Conservation (phyloP, 2,329 filamentous ascomycete species). For the Parafenestella ontariensis region DNA sequence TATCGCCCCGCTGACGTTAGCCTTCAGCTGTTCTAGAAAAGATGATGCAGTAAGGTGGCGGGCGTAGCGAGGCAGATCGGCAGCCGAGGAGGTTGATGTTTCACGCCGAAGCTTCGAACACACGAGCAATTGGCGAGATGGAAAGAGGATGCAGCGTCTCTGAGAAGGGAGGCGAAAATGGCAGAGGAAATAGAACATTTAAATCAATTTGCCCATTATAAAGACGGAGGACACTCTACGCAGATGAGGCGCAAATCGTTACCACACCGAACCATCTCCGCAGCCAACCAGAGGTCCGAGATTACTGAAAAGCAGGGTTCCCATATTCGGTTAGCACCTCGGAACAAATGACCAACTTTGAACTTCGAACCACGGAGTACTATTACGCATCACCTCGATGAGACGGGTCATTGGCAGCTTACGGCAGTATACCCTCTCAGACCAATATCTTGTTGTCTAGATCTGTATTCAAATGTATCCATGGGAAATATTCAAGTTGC, state of each 20-base stretch:
- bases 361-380: neutral
- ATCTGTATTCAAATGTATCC: no score
- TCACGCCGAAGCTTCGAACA: neutral
- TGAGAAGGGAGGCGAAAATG: neutral
- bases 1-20: slow-evolving; percentile 3
- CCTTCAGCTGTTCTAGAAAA: slow-evolving; percentile 4
- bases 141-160: neutral
- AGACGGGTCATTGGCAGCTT: no score
- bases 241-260: slow-evolving; percentile 4
- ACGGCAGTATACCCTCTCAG: no score
- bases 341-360: neutral
- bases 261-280: slow-evolving; percentile 16
- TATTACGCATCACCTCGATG: neutral
- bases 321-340: slow-evolving; percentile 6
- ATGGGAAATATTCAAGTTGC: no score
- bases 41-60: slow-evolving; percentile 14
- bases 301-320: slow-evolving; percentile 12
- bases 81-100: slow-evolving; percentile 13
- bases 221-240: neutral
- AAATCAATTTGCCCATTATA: neutral
- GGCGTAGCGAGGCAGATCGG: slow-evolving; percentile 9
- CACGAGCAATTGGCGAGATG: neutral
- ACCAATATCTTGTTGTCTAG: no score
- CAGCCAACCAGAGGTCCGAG: slow-evolving; percentile 10
- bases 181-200: neutral